Base-by-base conservation (phyloP, 1,284 basidiomycete genomes). In the Grifola frondosa region DNA sequence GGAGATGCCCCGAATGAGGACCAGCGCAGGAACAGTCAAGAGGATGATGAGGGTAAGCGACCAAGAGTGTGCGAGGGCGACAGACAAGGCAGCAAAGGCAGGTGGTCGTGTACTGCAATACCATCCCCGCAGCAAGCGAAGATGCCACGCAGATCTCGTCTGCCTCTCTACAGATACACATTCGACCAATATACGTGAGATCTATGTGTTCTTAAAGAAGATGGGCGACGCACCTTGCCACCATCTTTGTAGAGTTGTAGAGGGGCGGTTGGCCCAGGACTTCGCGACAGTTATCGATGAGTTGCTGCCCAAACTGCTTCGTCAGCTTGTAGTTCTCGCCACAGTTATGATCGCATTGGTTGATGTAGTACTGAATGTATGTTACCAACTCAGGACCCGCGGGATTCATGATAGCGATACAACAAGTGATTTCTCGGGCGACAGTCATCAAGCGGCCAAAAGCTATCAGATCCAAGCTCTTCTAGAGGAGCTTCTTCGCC, bases 211-310 rank as follows among this genome's bases (percentile, higher is more conserved):
- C n/a, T n/a, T 26, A 43, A 23, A 30, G 28, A 41, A 37, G 4
- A 30, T 22, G 37, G 23, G 28, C 3, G 7, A 67, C 81, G 57
- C 51, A 91, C 93, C 82, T 81, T 13, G 87, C 80, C 61, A 90
- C 89, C 90, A 73, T 94, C 93, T 70, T 94, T n/a, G n/a, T n/a
- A n/a, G n/a, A n/a, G n/a, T n/a, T 94, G 70, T 96, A 96, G 13
- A 91, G 70, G 2, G 93, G 92, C 13, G 90, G 77, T 49, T 84
- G 78, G 13, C 79, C 81, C 30, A 95, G 65, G 29, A 88, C 88
- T 63, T 92, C 89, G 40, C 81, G 77, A 50, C 89, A 92, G 70
- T 99, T 99, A 65, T 96, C 88, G 55, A 98, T 86, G 40, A 99
- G 79, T 64, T 94, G 88, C 63, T 96, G 91, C 42, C 93, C 95